phyloP scores from a whole-genome alignment of 306 rosid genomes.

The Cicer yamashitae region DNA sequence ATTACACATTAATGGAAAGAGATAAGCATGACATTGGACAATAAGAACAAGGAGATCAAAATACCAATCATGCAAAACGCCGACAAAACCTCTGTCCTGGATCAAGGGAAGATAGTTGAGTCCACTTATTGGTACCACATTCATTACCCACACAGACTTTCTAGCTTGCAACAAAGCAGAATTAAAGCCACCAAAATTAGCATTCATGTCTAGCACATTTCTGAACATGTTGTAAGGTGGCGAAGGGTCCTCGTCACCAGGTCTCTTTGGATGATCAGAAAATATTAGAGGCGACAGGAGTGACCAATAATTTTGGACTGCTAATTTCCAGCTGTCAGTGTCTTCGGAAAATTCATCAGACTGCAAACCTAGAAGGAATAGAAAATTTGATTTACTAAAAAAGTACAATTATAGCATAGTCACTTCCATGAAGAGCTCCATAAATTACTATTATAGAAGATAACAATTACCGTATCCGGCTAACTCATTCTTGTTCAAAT shows the following conservation, averaged over 20 bases:
- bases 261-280: constrained; percentile 98
- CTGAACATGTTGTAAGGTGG: constrained; percentile 97
- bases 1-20: constrained; percentile 26
- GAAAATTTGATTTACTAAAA: constrained; percentile 24
- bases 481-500: constrained; percentile 73
- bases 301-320: constrained; percentile 89
- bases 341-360: constrained; percentile 78
- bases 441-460: constrained; percentile 28
- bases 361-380: constrained; percentile 60
- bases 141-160: constrained; percentile 98
- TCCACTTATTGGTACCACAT: constrained; percentile 80
- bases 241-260: constrained; percentile 94
- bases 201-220: constrained; percentile 94
- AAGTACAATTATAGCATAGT: not conserved
- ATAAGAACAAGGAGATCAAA: constrained; percentile 39
- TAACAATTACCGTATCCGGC: constrained; percentile 65
- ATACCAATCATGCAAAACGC: constrained; percentile 95
- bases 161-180: constrained; percentile 80
- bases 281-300: constrained; percentile 89
- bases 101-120: constrained; percentile 85
- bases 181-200: constrained; percentile 86
- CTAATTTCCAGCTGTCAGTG: constrained; percentile 66
- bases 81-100: constrained; percentile 87
- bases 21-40: not conserved
- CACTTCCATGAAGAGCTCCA: constrained; percentile 21